A percentile compares a stretch with the other conserved stretches of the same genome.
Conservation (phyloP, 1,284 basidiomycete species). For the Apiotrichum siamense region DNA sequence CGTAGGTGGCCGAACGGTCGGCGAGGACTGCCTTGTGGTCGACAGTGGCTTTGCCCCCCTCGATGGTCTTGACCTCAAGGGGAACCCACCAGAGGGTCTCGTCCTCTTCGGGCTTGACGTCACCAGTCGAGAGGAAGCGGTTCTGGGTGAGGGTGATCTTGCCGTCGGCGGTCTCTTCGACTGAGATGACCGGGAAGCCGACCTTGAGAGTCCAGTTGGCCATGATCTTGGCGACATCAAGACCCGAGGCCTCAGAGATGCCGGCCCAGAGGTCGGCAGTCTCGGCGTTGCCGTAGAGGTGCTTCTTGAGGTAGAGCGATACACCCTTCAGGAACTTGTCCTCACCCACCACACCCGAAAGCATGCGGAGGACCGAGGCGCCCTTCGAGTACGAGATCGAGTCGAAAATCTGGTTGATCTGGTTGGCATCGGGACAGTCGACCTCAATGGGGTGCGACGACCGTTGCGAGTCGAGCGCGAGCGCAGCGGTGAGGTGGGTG, state of each 20-base stretch:
- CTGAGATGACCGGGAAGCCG: constrained; percentile 81
- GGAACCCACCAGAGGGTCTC: constrained; percentile 85
- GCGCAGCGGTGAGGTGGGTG: constrained; percentile 55
- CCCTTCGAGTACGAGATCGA: constrained; percentile 80
- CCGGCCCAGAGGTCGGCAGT: constrained; percentile 88
- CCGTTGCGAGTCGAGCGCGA: constrained; percentile 77
- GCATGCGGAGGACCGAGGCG: constrained; percentile 83
- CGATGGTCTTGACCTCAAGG: constrained; percentile 63
- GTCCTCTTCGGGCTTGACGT: constrained; percentile 73
- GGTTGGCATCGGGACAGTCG: constrained; percentile 76
- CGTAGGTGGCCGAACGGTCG: constrained; percentile 63
- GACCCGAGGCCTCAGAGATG: constrained; percentile 68
- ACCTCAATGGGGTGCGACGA: constrained; percentile 96
- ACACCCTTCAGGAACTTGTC: constrained; percentile 81
- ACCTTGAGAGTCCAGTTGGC: constrained; percentile 87
- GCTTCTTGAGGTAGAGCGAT: constrained; percentile 85
- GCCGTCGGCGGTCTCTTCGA: constrained; percentile 66
- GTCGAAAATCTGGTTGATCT: constrained; percentile 87
- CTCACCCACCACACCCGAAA: constrained; percentile 81
- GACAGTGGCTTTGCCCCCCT: constrained; percentile 45
- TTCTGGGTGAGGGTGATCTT: constrained; percentile 74
- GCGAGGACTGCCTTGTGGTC: constrained; percentile 64
- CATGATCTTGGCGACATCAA: constrained; percentile 78
- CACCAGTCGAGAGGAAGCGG: constrained; percentile 83
- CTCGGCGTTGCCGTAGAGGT: constrained; percentile 74